Evolutionary conservation across 75 land plant species (phyloP), one percentile per base, ranked within the genome.

Genomic region (Azolla pinnata): DNA sequence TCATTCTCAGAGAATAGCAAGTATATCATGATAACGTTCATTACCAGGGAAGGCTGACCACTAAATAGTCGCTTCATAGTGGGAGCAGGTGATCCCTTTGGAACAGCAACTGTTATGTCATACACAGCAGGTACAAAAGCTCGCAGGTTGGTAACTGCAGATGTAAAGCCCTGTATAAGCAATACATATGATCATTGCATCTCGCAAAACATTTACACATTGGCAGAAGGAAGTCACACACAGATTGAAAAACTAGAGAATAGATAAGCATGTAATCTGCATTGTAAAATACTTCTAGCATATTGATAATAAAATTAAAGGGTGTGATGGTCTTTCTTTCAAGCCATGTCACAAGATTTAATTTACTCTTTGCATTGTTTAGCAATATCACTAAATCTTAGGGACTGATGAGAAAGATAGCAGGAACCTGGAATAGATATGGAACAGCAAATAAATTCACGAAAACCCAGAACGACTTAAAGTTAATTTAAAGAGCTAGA

Each of bases 121-220:
- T 77, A 77, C 14, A 77, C 65, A 16, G 78, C 80, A n/a, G 80
- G 80, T 31, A 68, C 67, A 68, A 77, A 77, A 24, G 52, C 70
- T 28, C 80, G 67, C 49, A 77, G 19, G 35, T 74, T 77, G 10
- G 63, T 24, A 31, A 77, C 72, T 17, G 80, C 78, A 0, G 77
- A 75, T 8, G 75, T 79, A 68, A 77, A 77, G n/a, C 80, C 80
- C 80, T 77, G 62, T 31, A 67, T 2, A 32, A 31, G 27, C 17
- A 46, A 14, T n/a, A n/a, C n/a, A n/a, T n/a, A n/a, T n/a, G n/a
- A n/a, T n/a, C n/a, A n/a, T n/a, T n/a, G n/a, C n/a, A n/a, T n/a
- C n/a, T n/a, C n/a, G n/a, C 17, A 46, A 14, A 46, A 46, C 49
- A 46, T 46, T 46, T 14, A 38, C 12, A 38, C n/a, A n/a, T n/a